Percentiles rank a stretch among this genome's conserved stretches.
These are phyloP conservation scores for Podospora tetraspora DNA, from an alignment of 495 filamentous ascomycete genomes.

Conservation along the genomic window DNA sequence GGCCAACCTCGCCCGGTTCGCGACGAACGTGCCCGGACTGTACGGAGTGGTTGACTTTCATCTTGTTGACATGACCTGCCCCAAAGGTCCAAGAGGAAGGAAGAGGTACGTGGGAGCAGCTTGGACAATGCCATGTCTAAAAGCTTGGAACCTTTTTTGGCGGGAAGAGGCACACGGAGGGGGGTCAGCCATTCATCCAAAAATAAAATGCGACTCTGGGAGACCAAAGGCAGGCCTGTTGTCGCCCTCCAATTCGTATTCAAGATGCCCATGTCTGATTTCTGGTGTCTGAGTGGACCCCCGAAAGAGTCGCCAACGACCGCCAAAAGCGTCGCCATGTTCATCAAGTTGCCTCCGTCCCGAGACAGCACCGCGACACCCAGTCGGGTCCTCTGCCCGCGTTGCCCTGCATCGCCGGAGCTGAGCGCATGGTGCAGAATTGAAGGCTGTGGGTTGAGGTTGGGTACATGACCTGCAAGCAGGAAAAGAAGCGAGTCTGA, in stretches of 20 bases:
- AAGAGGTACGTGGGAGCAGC: background rate
- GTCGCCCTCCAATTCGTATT: background rate
- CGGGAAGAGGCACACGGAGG: background rate
- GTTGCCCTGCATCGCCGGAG: background rate
- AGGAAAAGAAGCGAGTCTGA: background rate
- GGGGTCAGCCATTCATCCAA: background rate
- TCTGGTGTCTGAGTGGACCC: background rate
- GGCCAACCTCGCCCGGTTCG: background rate
- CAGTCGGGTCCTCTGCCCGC: background rate
- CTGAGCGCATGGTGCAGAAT: background rate
- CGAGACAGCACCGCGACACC: background rate
- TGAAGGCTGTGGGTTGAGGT: background rate
- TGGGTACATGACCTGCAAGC: background rate
- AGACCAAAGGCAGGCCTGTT: background rate
- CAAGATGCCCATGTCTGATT: background rate
- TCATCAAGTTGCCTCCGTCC: background rate
- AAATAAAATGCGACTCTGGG: background rate
- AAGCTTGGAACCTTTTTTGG: background rate
- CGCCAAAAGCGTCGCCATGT: background rate
- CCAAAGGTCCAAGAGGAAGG: background rate
- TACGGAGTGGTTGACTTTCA: too few relatives aligned
- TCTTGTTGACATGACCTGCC: background rate
- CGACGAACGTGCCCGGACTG: background rate
- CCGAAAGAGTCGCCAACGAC: background rate
- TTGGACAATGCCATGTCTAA: background rate